These are phyloP conservation scores for Colletotrichum incanum DNA, from an alignment of 2,329 filamentous ascomycete genomes.

Conservation along the genomic window DNA sequence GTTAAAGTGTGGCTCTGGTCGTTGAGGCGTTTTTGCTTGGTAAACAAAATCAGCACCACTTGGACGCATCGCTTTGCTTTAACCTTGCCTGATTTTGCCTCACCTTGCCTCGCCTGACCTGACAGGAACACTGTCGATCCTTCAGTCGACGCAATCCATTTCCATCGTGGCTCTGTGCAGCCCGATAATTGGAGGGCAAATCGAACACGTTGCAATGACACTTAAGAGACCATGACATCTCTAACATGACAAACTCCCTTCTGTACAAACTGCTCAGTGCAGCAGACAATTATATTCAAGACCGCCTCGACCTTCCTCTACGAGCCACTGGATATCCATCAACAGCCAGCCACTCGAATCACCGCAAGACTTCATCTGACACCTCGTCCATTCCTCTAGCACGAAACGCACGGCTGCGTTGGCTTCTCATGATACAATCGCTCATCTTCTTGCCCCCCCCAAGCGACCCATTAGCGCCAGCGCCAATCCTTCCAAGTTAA, in stretches of 20 bases:
- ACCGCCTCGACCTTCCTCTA: background rate
- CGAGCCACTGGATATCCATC: background rate
- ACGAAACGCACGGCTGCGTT: constrained; percentile 8
- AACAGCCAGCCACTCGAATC: background rate
- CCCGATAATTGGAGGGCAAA: background rate
- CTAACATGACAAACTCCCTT: background rate
- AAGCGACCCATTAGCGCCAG: constrained; percentile 9
- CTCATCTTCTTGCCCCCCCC: background rate
- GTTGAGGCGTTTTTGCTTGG: background rate
- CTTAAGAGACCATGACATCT: background rate
- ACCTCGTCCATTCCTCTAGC: background rate
- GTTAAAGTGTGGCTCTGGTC: constrained; percentile 16
- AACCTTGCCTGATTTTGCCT: background rate
- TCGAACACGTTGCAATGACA: too few relatives aligned
- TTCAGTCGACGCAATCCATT: background rate
- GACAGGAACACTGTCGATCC: background rate
- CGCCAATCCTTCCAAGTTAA: background rate
- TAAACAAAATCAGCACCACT: background rate
- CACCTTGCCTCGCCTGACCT: background rate
- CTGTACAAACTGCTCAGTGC: background rate
- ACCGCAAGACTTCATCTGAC: background rate
- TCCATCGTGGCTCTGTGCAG: background rate
- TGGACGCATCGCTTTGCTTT: background rate
- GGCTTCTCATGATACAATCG: constrained; percentile 13
- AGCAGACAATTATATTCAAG: background rate